phyloP scores from a whole-genome alignment of 352 stramenopile genomes.

The Globisporangium canariense region DNA sequence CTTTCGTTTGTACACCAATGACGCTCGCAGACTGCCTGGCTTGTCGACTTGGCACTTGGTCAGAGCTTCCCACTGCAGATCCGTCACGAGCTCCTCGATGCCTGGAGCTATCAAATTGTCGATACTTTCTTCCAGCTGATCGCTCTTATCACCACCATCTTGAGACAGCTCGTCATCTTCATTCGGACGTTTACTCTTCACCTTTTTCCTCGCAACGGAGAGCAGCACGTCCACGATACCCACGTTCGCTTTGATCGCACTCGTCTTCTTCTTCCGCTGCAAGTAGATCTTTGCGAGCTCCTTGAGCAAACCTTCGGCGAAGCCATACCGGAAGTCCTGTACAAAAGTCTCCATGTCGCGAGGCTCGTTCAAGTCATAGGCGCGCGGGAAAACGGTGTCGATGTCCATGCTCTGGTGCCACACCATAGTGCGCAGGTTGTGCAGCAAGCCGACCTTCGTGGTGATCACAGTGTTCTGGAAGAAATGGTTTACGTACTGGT shows the following conservation, averaged over 20 bases:
- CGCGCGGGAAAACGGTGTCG: slow-evolving; percentile 83
- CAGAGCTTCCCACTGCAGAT: slow-evolving; percentile 77
- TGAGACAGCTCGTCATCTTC: not conserved
- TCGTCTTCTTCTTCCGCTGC: slow-evolving; percentile 17
- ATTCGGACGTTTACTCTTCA: slow-evolving; percentile 41
- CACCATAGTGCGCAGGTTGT: slow-evolving; percentile 66
- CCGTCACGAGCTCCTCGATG: slow-evolving; percentile 54
- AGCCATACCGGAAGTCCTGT: slow-evolving; percentile 88
- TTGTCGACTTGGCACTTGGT: slow-evolving; percentile 42
- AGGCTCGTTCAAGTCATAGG: slow-evolving; percentile 87
- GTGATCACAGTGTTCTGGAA: slow-evolving; percentile 89
- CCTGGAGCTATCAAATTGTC: slow-evolving; percentile 30
- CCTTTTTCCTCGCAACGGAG: slow-evolving; percentile 49
- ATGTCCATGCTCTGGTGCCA: slow-evolving; percentile 85
- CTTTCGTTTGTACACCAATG: slow-evolving; percentile 53
- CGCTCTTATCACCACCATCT: slow-evolving; percentile 2
- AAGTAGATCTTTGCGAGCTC: slow-evolving; percentile 30
- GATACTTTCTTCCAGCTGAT: slow-evolving; percentile 59
- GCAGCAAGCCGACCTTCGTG: slow-evolving; percentile 89
- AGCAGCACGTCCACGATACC: slow-evolving; percentile 58
- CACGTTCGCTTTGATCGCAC: slow-evolving; percentile 36
- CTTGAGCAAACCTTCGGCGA: slow-evolving; percentile 85
- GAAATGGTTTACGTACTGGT: slow-evolving; percentile 91
- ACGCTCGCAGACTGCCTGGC: slow-evolving; percentile 42
- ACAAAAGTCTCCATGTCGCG: slow-evolving; percentile 86